Conservation (phyloP, 75 land plant genomes). For the Pinus albicaulis region DNA sequence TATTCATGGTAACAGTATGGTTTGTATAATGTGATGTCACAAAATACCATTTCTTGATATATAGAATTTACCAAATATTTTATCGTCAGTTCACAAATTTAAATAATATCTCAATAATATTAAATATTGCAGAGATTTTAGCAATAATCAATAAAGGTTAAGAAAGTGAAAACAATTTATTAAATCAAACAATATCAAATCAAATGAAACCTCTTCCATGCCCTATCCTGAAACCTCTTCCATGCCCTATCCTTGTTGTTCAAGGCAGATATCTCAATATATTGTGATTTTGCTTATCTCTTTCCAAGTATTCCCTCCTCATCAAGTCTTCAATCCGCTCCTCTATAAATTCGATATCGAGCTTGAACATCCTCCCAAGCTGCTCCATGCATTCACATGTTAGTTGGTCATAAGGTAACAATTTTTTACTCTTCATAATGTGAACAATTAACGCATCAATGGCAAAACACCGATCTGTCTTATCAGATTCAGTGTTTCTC, state of each 20-base stretch:
- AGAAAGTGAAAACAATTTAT: too few species aligned
- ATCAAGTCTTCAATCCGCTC: conserved; percentile 83
- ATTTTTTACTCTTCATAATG: conserved; percentile 89
- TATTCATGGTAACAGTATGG: too few species aligned
- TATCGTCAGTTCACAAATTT: too few species aligned
- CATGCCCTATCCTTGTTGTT: not conserved
- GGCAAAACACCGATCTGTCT: conserved; percentile 86
- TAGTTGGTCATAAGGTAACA: conserved; percentile 74
- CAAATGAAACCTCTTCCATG: too few species aligned
- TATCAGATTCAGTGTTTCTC: conserved; percentile 87
- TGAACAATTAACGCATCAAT: conserved; percentile 91
- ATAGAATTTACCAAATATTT: too few species aligned
- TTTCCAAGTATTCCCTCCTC: conserved; percentile 72
- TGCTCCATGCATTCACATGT: conserved; percentile 85
- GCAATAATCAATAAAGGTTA: too few species aligned
- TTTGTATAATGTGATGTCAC: too few species aligned
- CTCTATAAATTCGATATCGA: conserved; percentile 84
- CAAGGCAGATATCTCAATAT: conserved; percentile 78
- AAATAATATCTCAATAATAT: too few species aligned
- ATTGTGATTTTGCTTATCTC: conserved; percentile 84
- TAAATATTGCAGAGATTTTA: too few species aligned
- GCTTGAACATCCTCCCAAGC: conserved; percentile 91
- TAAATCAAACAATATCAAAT: too few species aligned
- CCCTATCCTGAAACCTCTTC: too few species aligned
- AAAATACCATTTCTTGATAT: too few species aligned